These are phyloP conservation scores for Capsicum chinense DNA, from an alignment of 257 asterid species.

Conservation along the genomic window DNA sequence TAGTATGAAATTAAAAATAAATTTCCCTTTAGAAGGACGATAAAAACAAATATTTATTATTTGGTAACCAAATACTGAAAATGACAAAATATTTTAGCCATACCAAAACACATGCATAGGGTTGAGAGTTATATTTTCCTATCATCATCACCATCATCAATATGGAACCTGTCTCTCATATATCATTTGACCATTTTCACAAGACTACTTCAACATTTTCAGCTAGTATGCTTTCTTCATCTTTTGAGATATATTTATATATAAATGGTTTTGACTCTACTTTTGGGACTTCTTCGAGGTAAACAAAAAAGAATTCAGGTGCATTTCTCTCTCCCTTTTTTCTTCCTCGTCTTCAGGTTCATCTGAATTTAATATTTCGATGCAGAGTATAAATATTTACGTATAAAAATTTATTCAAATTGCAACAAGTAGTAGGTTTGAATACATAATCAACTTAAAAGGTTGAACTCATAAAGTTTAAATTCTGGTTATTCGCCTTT, in stretches of 20 bases:
- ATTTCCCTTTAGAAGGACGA: too few relatives aligned
- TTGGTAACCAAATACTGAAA: background rate
- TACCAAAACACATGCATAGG: background rate
- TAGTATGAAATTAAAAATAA: too few relatives aligned
- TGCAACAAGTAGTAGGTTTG: background rate
- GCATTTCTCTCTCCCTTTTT: background rate
- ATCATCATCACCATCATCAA: background rate
- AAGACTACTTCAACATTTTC: background rate
- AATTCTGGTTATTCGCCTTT: background rate
- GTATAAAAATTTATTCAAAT: background rate
- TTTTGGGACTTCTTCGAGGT: background rate
- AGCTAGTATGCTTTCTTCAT: background rate
- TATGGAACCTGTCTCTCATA: background rate
- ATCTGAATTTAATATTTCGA: too few relatives aligned
- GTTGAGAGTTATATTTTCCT: background rate
- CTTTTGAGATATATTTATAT: background rate
- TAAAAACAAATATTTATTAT: too few relatives aligned
- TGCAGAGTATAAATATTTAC: too few relatives aligned
- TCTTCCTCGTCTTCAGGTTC: too few relatives aligned
- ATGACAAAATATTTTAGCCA: background rate
- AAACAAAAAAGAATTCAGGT: background rate
- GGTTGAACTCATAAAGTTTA: too few relatives aligned
- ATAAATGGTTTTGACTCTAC: background rate
- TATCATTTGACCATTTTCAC: background rate
- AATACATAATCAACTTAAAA: too few relatives aligned